These are phyloP conservation scores for Pyrus bretschneideri DNA, from an alignment of 306 rosid species.

Conservation along the genomic window DNA sequence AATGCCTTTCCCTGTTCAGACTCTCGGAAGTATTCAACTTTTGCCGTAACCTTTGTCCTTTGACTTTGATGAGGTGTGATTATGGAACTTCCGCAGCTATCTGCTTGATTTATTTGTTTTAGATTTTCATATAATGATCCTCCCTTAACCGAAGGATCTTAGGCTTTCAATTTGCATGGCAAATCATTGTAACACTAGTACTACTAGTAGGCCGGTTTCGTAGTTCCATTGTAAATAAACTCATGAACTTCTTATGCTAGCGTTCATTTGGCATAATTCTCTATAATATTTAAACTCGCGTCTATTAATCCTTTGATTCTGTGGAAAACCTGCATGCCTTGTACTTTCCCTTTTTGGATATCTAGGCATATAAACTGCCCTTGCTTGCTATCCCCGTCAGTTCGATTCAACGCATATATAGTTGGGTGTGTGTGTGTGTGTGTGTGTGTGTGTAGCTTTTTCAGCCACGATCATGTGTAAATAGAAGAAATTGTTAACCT, in stretches of 20 bases:
- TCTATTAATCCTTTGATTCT: background rate
- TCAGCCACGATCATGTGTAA: background rate
- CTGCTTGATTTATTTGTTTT: slow-evolving; percentile 15
- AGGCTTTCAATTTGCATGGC: slow-evolving; percentile 9
- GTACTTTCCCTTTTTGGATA: background rate
- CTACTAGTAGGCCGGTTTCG: background rate
- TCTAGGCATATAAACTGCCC: background rate
- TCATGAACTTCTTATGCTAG: slow-evolving; percentile 1
- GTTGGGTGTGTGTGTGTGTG: background rate
- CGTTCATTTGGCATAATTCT: slow-evolving; percentile 2
- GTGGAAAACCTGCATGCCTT: background rate
- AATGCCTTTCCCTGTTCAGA: background rate
- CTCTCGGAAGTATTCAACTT: slow-evolving; percentile 27
- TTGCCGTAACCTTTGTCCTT: slow-evolving; percentile 17
- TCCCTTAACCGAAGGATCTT: slow-evolving; percentile 6
- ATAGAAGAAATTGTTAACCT: background rate
- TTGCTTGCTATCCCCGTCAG: background rate
- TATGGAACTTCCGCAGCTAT: slow-evolving; percentile 11
- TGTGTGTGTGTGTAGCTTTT: background rate
- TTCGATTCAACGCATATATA: background rate
- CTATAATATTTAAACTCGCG: background rate
- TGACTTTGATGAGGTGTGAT: slow-evolving; percentile 25
- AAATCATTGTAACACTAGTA: slow-evolving; percentile 16
- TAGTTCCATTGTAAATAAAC: slow-evolving; percentile 23
- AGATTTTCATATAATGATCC: background rate